Evolutionary conservation across 768 basidiomycete species (phyloP), one percentile per base, ranked within the genome.

Genomic region (Dioszegia hungarica): DNA sequence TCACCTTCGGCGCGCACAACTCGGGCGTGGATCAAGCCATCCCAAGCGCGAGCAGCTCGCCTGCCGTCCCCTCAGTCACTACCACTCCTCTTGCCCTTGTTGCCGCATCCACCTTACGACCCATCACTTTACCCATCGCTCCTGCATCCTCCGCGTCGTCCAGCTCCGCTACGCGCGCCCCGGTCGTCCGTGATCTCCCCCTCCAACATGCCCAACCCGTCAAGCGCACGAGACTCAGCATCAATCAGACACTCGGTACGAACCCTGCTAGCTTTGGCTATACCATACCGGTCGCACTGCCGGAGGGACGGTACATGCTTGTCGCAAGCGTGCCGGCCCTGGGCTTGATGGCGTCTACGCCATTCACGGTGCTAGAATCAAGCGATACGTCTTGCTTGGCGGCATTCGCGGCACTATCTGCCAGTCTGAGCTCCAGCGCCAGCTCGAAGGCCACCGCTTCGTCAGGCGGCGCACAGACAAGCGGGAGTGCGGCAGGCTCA

Each of bases 281-380:
- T 31, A 27, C 47, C 20, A 25, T 36, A 24, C 57, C 57, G 11
- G 39, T 65, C 51, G 50, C n/a, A 36, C 48, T 65, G 22, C 64
- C 63, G 5, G 37, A 59, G 20, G 64, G 62, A 0, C 44, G 61
- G 38, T 62, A 65, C 38, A 55, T 65, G 34, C 53, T 64, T 24
- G 29, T 57, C 14, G 67, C 63, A 1, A 29, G 52, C 0, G 57
- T 61, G 20, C 28, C 57, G 27, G 54, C 59, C 15, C 37, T 29
- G 8, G 36, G 33, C 15, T 28, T 47, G 17, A 54, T 54, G 6
- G 6, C 19, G 3, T 54, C 41, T 25, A 49, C 51, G 12, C 37
- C 33, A 6, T 62, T 67, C 34, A 56, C 52, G 4, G 66, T 67
- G 2, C 34, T 64, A 6, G 57, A 62, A 43, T 51, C 51, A 1